Percentiles rank a stretch among this genome's conserved stretches.
These are phyloP conservation scores for Vanderwaltozyma verrucispora DNA, from an alignment of 805 yeast species.

Conservation along the genomic window DNA sequence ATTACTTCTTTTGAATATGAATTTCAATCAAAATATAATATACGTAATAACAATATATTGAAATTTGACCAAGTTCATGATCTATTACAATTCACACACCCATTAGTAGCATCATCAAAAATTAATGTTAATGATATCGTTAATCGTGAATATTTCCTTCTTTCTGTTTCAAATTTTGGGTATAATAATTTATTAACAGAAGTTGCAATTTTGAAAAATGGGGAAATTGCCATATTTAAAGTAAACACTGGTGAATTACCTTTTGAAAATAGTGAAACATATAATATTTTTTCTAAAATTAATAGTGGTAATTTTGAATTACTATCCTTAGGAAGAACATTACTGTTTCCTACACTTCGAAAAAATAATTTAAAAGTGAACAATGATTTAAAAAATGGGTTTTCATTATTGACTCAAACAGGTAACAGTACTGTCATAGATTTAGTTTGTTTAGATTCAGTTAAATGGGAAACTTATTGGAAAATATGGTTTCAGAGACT, in stretches of 20 bases:
- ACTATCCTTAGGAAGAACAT: conserved; percentile 17
- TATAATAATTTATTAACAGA: conserved; percentile 16
- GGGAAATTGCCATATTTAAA: conserved; percentile 20
- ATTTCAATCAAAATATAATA: conserved; percentile 8
- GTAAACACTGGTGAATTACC: conserved; percentile 15
- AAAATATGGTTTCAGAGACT: conserved; percentile 9
- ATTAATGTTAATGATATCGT: conserved; percentile 10
- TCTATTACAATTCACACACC: conserved; percentile 14
- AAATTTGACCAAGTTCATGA: conserved; percentile 18
- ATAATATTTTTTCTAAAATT: conserved; percentile 8
- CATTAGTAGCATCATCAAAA: conserved; percentile 11
- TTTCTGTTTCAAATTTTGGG: conserved; percentile 11
- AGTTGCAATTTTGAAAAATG: conserved; percentile 16
- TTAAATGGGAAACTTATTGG: conserved; percentile 24
- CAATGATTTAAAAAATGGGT: conserved; percentile 4
- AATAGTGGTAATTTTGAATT: conserved; percentile 6
- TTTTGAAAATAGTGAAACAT: conserved; percentile 2
- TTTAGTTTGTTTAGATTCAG: conserved; percentile 14
- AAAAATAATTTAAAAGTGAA: conserved; percentile 14
- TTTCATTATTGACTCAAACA: conserved; percentile 13
- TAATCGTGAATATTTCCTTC: conserved; percentile 15
- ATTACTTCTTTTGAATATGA: conserved; percentile 5
- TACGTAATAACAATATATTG: conserved; percentile 5
- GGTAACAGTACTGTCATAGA: conserved; percentile 15
- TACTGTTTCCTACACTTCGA: conserved; percentile 20